phyloP scores from a whole-genome alignment of 176 grass and related monocot genomes.

The Triticum turgidum region DNA sequence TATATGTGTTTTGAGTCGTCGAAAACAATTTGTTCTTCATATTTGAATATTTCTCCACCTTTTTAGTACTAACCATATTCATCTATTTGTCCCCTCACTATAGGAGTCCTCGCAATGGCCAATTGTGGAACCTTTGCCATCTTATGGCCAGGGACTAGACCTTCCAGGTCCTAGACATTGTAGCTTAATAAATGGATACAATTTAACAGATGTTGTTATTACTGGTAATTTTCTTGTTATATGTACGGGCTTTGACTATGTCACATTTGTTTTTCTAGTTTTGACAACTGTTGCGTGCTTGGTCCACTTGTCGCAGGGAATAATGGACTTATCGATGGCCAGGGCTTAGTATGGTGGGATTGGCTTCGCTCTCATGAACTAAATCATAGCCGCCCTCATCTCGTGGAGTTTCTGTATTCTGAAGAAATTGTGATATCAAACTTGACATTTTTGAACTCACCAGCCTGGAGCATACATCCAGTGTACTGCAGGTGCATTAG shows the following conservation, averaged over 20 bases:
- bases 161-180: constrained; percentile 70
- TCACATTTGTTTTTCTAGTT: neutral
- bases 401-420: constrained; percentile 72
- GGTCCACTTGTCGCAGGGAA: constrained; percentile 48
- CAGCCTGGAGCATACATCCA: constrained; percentile 93
- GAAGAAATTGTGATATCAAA: constrained; percentile 74
- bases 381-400: constrained; percentile 86
- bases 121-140: constrained; percentile 76
- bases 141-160: constrained; percentile 80
- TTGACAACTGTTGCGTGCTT: neutral
- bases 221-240: constrained; percentile 54
- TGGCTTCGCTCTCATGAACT: constrained; percentile 58
- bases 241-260: neutral
- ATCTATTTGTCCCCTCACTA: constrained; percentile 12
- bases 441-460: constrained; percentile 77
- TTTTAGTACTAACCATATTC: neutral
- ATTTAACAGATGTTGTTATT: constrained; percentile 78
- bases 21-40: constrained; percentile 22
- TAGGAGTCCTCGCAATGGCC: constrained; percentile 90
- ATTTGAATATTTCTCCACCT: neutral
- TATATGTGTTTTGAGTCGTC: constrained; percentile 11
- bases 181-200: constrained; percentile 82
- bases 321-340: constrained; percentile 76
- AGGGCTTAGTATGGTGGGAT: constrained; percentile 86
- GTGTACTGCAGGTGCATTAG: constrained; percentile 65